Base-by-base conservation (phyloP, 257 asterid species). In the Craterostigma plantagineum region DNA sequence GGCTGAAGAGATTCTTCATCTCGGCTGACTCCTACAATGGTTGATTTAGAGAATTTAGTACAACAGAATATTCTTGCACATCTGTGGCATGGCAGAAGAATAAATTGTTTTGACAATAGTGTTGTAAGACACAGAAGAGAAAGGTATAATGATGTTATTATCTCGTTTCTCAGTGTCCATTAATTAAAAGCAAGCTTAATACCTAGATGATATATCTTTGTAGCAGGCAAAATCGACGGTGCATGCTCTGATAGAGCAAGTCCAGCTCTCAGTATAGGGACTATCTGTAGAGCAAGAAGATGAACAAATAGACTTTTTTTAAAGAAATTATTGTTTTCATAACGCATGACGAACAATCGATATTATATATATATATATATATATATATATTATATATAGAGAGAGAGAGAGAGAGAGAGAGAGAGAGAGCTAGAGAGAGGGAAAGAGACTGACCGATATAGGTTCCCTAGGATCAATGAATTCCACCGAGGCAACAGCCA, bases 241-340 rank as follows among this genome's bases (percentile, higher is more conserved):
- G 94, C 95, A 55, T 82, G 75, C 67, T 90, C 99, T 9, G 99
- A 93, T 63, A 90, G 75, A 50, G 92, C 99, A 57, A 90, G 91
- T 51, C 99, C 99, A 54, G 95, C 99, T 64, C 99, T 83, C 87
- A 90, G 61, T 59, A 90, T 79, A 52, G 99, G 99, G 63, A 90
- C 69, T 58, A 90, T 61, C 99, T 90, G 83, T 52, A 68, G 50
- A 57, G 45, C 41, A 64, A 40, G 37, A 56, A 17, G 38, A 40
- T 12, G 18, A 53, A 54, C 27, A 39, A 39, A 35, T n/a, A 35
- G 40, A 2, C 11, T 35, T 35, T 35, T 7, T 35, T 35, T 35
- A 23, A n/a, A n/a, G n/a, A n/a, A n/a, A n/a, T n/a, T n/a, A n/a
- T n/a, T n/a, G n/a, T n/a, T n/a, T n/a, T n/a, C n/a, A n/a, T n/a